Base-by-base conservation (phyloP, 2,329 filamentous ascomycete species). In the Fusarium sp. region DNA sequence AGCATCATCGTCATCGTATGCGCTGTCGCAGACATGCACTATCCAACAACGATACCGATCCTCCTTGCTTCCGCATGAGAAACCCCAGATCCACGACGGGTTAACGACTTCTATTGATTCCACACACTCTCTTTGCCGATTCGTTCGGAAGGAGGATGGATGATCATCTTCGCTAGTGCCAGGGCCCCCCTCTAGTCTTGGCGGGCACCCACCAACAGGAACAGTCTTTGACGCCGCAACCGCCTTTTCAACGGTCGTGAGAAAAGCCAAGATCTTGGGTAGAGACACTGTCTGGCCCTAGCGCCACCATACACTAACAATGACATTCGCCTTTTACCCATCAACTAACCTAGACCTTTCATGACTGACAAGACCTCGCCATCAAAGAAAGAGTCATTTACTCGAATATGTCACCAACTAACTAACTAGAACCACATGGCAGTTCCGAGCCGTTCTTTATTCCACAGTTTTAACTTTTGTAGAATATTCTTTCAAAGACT, bases 191-290 rank as follows among this genome's bases (percentile, higher is more conserved):
- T 54, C 25, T 7, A 11, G 11, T 20, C 27, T 41, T 75, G 60
- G 72, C 39, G 66, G 66, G 63, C 23, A 48, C 30, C 65, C 68
- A 52, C 72, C 61, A 32, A 35, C 14, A 59, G 61, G 54, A 37
- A 54, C 39, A 57, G 34, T 41, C 41, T 61, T 52, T 62, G 27
- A 74, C 72, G 65, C 72, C 72, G 65, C 43, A 75, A 61, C 72
- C 65, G 52, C 52, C 68, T n/a, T 37, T n/a, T 25, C 48, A 52
- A 52, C 48, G 48, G 48, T 52, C 27, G 48, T 52, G 48, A 52
- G 48, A 50, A 64, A 48, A 65, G 54, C 54, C 54, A 57, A 57
- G 54, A 37, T 41, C n/a, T 60, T 67, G 32, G 27, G 63, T 50
- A 48, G 48, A 48, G 52, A 39, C 66, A 67, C 62, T 52, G n/a